A percentile compares a stretch with the other conserved stretches of the same genome.
Evolutionary conservation across 768 basidiomycete genomes (phyloP).

Genomic region (Mycena filopes): DNA sequence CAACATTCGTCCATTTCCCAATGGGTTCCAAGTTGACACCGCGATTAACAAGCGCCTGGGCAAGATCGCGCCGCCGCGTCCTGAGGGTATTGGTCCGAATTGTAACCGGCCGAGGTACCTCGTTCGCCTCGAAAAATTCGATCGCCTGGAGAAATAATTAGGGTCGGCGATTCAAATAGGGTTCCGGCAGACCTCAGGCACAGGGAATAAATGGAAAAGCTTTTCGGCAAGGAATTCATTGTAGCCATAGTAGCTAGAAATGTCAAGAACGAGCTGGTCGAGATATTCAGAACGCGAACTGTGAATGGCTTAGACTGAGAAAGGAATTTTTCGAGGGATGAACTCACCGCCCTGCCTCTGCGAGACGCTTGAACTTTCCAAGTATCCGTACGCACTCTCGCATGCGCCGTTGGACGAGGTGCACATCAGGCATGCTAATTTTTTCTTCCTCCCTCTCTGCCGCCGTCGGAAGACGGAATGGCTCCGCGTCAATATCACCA

Average conservation of each 20-base stretch:
- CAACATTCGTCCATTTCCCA: conserved; percentile 99
- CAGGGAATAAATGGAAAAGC: conserved; percentile 91
- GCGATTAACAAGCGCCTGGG: conserved; percentile 92
- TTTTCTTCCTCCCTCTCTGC: conserved; percentile 81
- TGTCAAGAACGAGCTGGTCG: conserved; percentile 88
- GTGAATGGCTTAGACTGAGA: conserved; percentile 21
- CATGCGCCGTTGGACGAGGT: conserved; percentile 83
- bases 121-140: conserved; percentile 98
- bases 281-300: conserved; percentile 93
- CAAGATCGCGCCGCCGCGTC: conserved; percentile 92
- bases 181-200: conserved; percentile 76
- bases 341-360: conserved; percentile 73
- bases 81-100: conserved; percentile 98
- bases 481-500: conserved; percentile 53
- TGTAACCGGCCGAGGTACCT: conserved; percentile 94
- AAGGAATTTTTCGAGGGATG: conserved; percentile 9
- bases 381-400: conserved; percentile 79
- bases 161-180: conserved; percentile 1
- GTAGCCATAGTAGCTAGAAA: conserved; percentile 97
- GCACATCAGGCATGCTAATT: conserved; percentile 75
- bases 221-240: conserved; percentile 96
- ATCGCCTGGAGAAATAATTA: conserved; percentile 71
- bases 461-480: conserved; percentile 74
- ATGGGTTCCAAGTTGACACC: conserved; percentile 98
- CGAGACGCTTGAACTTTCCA: conserved; percentile 75